Evolutionary conservation across 495 filamentous ascomycete species (phyloP), one percentile per base, ranked within the genome.

Genomic region (Cryomyces minteri): DNA sequence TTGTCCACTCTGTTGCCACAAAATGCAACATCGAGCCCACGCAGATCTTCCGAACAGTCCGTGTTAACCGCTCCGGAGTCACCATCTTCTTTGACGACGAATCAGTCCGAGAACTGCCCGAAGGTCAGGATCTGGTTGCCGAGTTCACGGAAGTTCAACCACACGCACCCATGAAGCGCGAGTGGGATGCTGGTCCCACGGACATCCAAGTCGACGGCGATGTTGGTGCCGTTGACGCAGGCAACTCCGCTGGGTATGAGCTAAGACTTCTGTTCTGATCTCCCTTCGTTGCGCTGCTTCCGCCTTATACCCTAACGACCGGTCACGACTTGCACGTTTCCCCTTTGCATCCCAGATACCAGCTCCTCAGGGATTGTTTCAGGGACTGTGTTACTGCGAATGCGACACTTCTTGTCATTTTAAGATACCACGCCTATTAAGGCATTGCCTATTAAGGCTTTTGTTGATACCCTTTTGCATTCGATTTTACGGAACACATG

Each of bases 51-150:
- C 77, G 81, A 31, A 77, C 79, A 1, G 59, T 94, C 25, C 83
- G 71, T 33, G 65, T 88, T 46, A 79, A 81, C 28, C 62, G 72
- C 25, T 73, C 74, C 46, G 85, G 87, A 0, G 58, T 95, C 4
- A 74, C 82, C 51, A 79, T 98, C 40, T 76, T 88, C 58, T 69
- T 96, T 44, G 90, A 98, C 58, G 84, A 98, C 49, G 86, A 94
- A 41, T 77, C 90, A 31, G 76, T 98, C 14, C 72, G 72, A n/a
- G 80, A 87, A 58, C 68, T 96, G 11, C 70, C 77, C 0, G 90
- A 98, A 62, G 86, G 88, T 6, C 84, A 95, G 55, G 88, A 94
- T 54, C 88, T 98, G 78, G 69, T 71, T 31, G 73, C 71, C 43
- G 77, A 80, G 53, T 70, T 80, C 51, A 59, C 57, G 39, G 67